Conservation (phyloP, 2,329 filamentous ascomycete genomes). For the Diplodia scrobiculata region DNA sequence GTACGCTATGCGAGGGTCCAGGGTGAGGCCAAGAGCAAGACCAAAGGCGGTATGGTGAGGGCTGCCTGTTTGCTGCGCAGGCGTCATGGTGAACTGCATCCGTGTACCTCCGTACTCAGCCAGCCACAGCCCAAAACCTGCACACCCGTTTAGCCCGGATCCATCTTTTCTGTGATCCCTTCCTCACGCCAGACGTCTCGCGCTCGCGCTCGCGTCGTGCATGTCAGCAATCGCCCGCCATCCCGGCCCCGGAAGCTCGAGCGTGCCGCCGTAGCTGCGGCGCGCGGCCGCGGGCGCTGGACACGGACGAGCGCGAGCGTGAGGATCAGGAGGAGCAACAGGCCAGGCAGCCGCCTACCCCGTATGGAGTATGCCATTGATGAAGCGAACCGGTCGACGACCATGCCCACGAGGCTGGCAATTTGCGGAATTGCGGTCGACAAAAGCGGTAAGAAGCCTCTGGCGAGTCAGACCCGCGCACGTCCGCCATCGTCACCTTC, state of each 20-base stretch:
- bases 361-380: slow-evolving; percentile 1
- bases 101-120: slow-evolving; percentile 2
- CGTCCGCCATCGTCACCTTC: slow-evolving; percentile 14
- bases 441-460: slow-evolving; percentile 12
- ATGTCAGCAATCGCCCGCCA: not conserved
- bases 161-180: not conserved
- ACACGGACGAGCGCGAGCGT: slow-evolving; percentile 24
- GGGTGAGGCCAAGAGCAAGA: not conserved
- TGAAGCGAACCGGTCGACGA: not conserved
- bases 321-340: slow-evolving; percentile 13
- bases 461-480: slow-evolving; percentile 2
- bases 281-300: not conserved
- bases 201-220: not conserved
- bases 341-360: slow-evolving; percentile 11
- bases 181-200: not conserved
- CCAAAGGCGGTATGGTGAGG: not conserved
- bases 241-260: slow-evolving; percentile 18
- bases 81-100: not conserved
- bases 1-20: slow-evolving; percentile 8
- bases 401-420: not conserved
- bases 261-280: slow-evolving; percentile 3
- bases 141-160: not conserved
- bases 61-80: not conserved
- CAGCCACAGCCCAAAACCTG: slow-evolving; percentile 14
- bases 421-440: slow-evolving; percentile 5